A percentile compares a stretch with the other conserved stretches of the same genome.
phyloP scores from a whole-genome alignment of 805 yeast genomes.

The Hanseniaspora thailandica region DNA sequence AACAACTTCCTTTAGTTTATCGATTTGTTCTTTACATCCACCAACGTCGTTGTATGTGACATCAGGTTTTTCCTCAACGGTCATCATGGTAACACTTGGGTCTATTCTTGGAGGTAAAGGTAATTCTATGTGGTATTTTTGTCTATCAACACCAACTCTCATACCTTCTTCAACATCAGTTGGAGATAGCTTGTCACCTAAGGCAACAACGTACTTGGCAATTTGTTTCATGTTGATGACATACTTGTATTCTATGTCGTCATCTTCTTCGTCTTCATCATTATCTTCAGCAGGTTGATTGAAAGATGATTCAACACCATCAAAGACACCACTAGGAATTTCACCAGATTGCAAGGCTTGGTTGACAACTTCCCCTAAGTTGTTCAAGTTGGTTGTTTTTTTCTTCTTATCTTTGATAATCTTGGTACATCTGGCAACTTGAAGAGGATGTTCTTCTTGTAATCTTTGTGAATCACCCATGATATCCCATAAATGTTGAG shows the following conservation, averaged over 20 bases:
- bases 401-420: slow-evolving; percentile 52
- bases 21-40: slow-evolving; percentile 97
- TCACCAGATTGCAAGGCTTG: slow-evolving; percentile 12
- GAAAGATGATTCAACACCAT: slow-evolving; percentile 8
- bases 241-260: slow-evolving; percentile 79
- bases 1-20: slow-evolving; percentile 88
- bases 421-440: slow-evolving; percentile 97
- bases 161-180: slow-evolving; percentile 98
- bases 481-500: slow-evolving; percentile 95
- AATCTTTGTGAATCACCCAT: slow-evolving; percentile 90
- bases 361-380: slow-evolving; percentile 19
- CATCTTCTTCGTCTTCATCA: slow-evolving; percentile 27
- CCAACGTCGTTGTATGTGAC: slow-evolving; percentile 97
- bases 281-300: slow-evolving; percentile 15
- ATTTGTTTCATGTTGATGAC: slow-evolving; percentile 95
- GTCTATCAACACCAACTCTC: slow-evolving; percentile 98
- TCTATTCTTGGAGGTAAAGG: slow-evolving; percentile 97
- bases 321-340: slow-evolving; percentile 15
- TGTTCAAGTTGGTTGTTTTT: slow-evolving; percentile 13
- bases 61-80: slow-evolving; percentile 98
- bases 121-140: slow-evolving; percentile 89
- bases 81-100: slow-evolving; percentile 98
- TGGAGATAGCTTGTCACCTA: slow-evolving; percentile 94
- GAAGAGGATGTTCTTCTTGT: slow-evolving; percentile 89
- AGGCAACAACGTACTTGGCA: slow-evolving; percentile 92